Evolutionary conservation across 148 eudicot species (phyloP), one percentile per base, ranked within the genome.

Genomic region (Chenopodium album): DNA sequence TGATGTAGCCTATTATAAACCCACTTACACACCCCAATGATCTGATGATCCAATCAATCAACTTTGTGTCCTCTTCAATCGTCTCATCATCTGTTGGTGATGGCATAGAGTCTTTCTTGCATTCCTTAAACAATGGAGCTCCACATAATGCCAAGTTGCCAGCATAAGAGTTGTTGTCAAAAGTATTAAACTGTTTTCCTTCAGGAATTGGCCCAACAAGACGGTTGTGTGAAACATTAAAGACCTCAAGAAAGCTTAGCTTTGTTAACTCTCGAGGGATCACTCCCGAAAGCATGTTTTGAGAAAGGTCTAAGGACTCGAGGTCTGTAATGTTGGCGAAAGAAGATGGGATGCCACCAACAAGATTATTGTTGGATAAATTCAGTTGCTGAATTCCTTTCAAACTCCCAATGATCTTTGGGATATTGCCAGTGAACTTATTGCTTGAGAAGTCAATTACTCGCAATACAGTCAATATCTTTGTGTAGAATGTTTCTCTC

Each of bases 111-210:
- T 67, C 54, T 8, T 67, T 56, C 14, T 32, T 56, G 70, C 86
- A 85, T 16, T 32, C 63, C 14, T 59, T 66, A 29, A 86, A 66
- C 67, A 82, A 67, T 29, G 90, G 90, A 34, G 9, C 34, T 34
- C 88, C 90, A 65, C 85, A 90, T 10, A 88, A 67, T 13, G 63
- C 87, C 2, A 44, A 44, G 29, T 88, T 89, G 1, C 86, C 89
- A 0, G n/a, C 62, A 71, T 46, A 87, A 2, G 90, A 80, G 47
- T 2, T 31, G 20, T 17, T 32, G 22, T 56, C 62, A 56, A 56
- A 56, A 56, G 62, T 56, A 56, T 17, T 56, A 1, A 56, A 56
- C 7, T 69, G 72, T 4, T 4, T 0, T 69, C 72, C 72, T 69
- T 64, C 7, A 69, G 37, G 62, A 0, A 56, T 56, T 17, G 62